Base-by-base conservation (phyloP, 1,139 yeast genomes). In the Taphrina communis region DNA sequence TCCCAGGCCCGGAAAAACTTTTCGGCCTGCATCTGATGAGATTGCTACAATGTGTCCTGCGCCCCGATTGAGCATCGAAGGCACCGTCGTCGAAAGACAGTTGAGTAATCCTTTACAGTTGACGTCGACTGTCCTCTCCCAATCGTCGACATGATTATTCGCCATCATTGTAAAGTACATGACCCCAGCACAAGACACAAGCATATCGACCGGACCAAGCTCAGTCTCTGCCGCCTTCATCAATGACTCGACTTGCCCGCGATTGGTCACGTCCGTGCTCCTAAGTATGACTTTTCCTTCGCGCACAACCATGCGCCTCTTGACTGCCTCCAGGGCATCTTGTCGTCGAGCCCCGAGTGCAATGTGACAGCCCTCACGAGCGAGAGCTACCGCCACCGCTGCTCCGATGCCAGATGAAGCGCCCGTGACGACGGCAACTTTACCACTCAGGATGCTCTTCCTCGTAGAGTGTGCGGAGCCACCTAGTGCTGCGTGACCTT, bases 341-440 rank as follows among this genome's bases (percentile, higher is more conserved):
- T 58, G 62, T 44, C 62, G 62, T 35, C 62, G 9, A 31, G 62
- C 62, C 8, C 62, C 62, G 19, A 58, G 21, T 1, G 62, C 62
- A 4, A 58, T 17, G 38, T 66, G 65, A 52, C 66, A 56, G 4
- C 70, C 69, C 41, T 69, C 70, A 21, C 70, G 46, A n/a, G 70
- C 70, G 65, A 65, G 68, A 19, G 68, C 58, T 14, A 65, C 66
- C 6, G 70, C 70, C 1, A 66, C 66, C 1, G 69, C 62, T 14
- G 65, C 65, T 31, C 70, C 70, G 36, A 69, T 69, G 25, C 70
- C 70, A 17, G 61, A 53, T 17, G 69, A 70, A 19, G 70, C 70
- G 2, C 70, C 70, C 9, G 70, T 65, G 35, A 69, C 51, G 31
- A 69, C 41, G 0, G 69, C 65, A 9, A 52, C 53, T 21, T 46